Evolutionary conservation across 257 asterid genomes (phyloP), one percentile per base, ranked within the genome.

Genomic region (Galeopsis tetrahit): DNA sequence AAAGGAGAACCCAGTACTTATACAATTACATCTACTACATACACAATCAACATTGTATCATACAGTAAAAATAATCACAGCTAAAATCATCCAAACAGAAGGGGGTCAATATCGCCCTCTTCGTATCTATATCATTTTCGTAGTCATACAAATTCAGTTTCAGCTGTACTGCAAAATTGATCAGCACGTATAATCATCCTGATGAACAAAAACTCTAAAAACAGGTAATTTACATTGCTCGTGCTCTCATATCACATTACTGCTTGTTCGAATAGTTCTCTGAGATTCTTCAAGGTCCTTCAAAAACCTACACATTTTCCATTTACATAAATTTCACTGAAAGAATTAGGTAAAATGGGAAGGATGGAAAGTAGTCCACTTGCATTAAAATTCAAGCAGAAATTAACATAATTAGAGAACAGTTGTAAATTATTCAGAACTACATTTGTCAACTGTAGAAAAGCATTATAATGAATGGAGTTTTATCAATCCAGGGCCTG

Each of bases 281-380:
- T 88, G 96, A 38, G 98, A 96, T 86, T 94, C 99, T 86, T 94
- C 97, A 56, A 94, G 96, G 78, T 94, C 98, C 86, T 78, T 87
- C 75, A 94, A 74, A 74, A 94, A 91, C 92, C 99, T 94, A 70
- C 66, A 68, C 2, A 55, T 51, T 69, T 35, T 63, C 68, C 69
- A 73, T 10, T 13, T 11, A 28, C 13, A 34, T 21, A 34, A 56
- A 14, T 36, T 48, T 74, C 13, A 6, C 1, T 21, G 53, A 57
- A 36, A 15, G 28, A 67, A 10, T 31, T 4, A 15, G 34, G 48
- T 15, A 33, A 15, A 43, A 21, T 36, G 28, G 46, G 7, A 13
- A 6, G 56, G 52, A 38, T 14, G 60, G 32, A 48, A 17, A 8
- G 68, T 17, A 42, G 33, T 40, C 57, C 5, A 46, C 38, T 2